A percentile compares a stretch with the other conserved stretches of the same genome.
Conservation (phyloP, 768 basidiomycete genomes). For the Mycena rebaudengoi region DNA sequence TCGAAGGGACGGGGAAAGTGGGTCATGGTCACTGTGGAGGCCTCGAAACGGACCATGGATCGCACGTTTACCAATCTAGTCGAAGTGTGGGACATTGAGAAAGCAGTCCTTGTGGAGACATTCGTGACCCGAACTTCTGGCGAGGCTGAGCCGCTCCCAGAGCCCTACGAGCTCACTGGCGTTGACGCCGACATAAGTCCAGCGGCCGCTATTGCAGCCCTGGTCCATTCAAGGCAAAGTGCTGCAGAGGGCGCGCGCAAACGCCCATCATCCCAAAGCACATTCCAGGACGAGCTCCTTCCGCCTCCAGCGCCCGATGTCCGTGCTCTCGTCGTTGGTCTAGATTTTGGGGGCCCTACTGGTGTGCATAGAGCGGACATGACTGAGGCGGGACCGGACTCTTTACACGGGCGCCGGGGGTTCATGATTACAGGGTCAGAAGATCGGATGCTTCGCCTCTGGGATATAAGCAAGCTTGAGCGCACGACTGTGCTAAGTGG, state of each 20-base stretch:
- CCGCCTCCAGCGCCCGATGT: slow-evolving; percentile 70
- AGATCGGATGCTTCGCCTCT: slow-evolving; percentile 86
- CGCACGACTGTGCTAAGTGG: slow-evolving; percentile 85
- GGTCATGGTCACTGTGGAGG: slow-evolving; percentile 86
- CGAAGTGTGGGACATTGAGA: slow-evolving; percentile 95
- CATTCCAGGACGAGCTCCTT: slow-evolving; percentile 43
- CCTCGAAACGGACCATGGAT: slow-evolving; percentile 52
- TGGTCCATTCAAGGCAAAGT: slow-evolving; percentile 75
- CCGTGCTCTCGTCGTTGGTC: slow-evolving; percentile 72
- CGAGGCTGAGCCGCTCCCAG: slow-evolving; percentile 57
- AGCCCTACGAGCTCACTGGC: slow-evolving; percentile 60
- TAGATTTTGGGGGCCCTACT: slow-evolving; percentile 80
- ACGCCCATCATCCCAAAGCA: slow-evolving; percentile 43
- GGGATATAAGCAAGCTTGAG: slow-evolving; percentile 82
- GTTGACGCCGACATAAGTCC: slow-evolving; percentile 68
- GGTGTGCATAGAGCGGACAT: slow-evolving; percentile 61
- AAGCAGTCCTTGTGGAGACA: slow-evolving; percentile 78
- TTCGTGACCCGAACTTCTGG: slow-evolving; percentile 67
- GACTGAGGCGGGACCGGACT: slow-evolving; percentile 48
- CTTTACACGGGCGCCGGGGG: slow-evolving; percentile 58
- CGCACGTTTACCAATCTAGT: slow-evolving; percentile 61
- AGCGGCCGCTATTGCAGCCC: slow-evolving; percentile 79
- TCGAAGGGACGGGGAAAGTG: slow-evolving; percentile 88
- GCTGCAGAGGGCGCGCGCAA: slow-evolving; percentile 39
- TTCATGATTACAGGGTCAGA: slow-evolving; percentile 91